Evolutionary conservation across 805 yeast species (phyloP), one percentile per base, ranked within the genome.

Genomic region (Jamesozyma lodderae): DNA sequence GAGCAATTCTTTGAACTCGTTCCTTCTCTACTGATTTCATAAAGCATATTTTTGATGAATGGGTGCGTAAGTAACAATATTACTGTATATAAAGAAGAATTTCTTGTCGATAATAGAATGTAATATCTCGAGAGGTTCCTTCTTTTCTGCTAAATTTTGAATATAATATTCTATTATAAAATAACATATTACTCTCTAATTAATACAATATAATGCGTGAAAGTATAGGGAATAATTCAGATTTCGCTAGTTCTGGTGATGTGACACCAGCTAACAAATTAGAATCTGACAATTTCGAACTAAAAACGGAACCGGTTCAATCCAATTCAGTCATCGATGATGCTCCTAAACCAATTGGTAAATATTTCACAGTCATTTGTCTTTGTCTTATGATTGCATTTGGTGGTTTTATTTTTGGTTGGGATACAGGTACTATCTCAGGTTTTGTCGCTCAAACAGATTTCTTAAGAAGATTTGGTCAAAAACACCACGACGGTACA

Each of bases 341-440:
- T 50, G 41, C 61, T 35, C 49, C 50, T 9, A 57, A 56, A 41
- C 57, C 60, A 24, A 42, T 47, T 9, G 47, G 54, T 15, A 53
- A 51, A 5, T 60, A 57, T 42, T 7, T 49, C 11, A 38, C 47
- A 18, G 59, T 59, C 23, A 45, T 58, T 22, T 52, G 57, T 43
- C 34, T 47, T 27, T 44, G 47, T 37, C 31, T 44, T 7, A 41
- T 41, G 44, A 40, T 44, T 15, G 47, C 45, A 10, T 44, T 44
- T 19, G 47, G 47, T 35, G 47, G 47, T n/a, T 44, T 44, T 29
- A 78, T 78, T 31, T 79, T 77, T 48, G 87, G 87, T 48, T 79
- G 79, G 71, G 87, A 79, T 63, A 79, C 85, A 31, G 87, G 86
- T 68, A 79, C 85, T 46, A 75, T 58, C 74, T 81, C 26, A 82